Evolutionary conservation across 1,139 yeast genomes (phyloP).

Genomic region (Yamadazyma triangularis): DNA sequence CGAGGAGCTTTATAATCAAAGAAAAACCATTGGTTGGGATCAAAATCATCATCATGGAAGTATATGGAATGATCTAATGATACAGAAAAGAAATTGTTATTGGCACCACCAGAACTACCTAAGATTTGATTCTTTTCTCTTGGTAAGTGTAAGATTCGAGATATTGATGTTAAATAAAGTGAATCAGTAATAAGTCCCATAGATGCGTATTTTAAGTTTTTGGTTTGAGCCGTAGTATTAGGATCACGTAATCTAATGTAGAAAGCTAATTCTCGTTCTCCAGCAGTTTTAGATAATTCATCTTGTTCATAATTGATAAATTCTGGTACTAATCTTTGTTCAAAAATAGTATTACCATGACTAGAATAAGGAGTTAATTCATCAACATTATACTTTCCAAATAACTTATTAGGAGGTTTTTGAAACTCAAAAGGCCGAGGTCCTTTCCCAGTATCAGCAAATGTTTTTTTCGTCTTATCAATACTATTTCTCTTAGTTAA

Average conservation of each 20-base stretch:
- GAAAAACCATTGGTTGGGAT: slow-evolving; percentile 38
- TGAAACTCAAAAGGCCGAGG: slow-evolving; percentile 34
- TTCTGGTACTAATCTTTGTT: slow-evolving; percentile 27
- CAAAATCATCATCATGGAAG: slow-evolving; percentile 41
- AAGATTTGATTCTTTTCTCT: slow-evolving; percentile 13
- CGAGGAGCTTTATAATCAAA: slow-evolving; percentile 32
- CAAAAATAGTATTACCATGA: slow-evolving; percentile 18
- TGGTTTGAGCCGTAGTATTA: slow-evolving; percentile 1
- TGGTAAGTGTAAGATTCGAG: slow-evolving; percentile 25
- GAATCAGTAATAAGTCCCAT: slow-evolving; percentile 32
- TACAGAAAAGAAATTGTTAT: slow-evolving; percentile 29
- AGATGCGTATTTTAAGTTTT: slow-evolving; percentile 13
- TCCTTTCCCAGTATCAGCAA: slow-evolving; percentile 13
- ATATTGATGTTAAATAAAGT: slow-evolving; percentile 27
- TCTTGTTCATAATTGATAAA: slow-evolving; percentile 17
- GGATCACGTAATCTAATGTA: slow-evolving; percentile 28
- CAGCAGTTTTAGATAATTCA: slow-evolving; percentile 18
- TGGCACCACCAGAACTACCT: slow-evolving; percentile 16
- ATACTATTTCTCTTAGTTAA: slow-evolving; percentile 28
- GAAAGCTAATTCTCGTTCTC: slow-evolving; percentile 28
- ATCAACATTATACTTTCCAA: slow-evolving; percentile 22
- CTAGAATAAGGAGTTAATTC: slow-evolving; percentile 14
- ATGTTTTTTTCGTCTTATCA: slow-evolving; percentile 6
- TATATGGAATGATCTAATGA: slow-evolving; percentile 41
- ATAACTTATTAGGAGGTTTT: slow-evolving; percentile 21